Evolutionary conservation across 2,329 filamentous ascomycete species (phyloP).

Genomic region (Trichophyton simii): DNA sequence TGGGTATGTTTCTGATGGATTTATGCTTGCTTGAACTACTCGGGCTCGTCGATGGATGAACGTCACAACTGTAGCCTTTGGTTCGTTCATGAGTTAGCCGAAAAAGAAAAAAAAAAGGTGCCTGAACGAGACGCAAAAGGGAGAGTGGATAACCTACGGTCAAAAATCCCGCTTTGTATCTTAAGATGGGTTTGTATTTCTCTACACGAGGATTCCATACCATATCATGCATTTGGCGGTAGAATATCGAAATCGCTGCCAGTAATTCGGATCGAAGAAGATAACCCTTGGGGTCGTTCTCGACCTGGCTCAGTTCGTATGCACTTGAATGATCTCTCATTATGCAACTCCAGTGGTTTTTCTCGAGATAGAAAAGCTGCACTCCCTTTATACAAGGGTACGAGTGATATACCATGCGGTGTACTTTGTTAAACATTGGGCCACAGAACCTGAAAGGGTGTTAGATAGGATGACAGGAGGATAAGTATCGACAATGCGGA

Average conservation of each 20-base stretch:
- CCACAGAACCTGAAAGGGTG: constrained; percentile 2
- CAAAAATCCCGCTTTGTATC: constrained; percentile 10
- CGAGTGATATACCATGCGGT: neutral
- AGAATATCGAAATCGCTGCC: constrained; percentile 10
- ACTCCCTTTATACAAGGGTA: neutral
- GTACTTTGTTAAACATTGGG: constrained; percentile 4
- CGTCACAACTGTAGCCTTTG: constrained; percentile 10
- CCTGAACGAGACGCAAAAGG: neutral
- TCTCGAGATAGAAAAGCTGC: neutral
- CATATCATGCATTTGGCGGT: constrained; percentile 11
- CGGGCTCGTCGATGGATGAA: constrained; percentile 7
- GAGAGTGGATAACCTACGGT: constrained; percentile 5
- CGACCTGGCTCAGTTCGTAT: neutral
- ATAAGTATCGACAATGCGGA: too few relatives aligned
- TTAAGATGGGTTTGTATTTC: constrained; percentile 5
- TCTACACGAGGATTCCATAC: constrained; percentile 7
- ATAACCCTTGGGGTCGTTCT: constrained; percentile 6
- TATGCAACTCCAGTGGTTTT: constrained; percentile 10
- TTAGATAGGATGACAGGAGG: neutral
- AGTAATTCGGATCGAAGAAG: constrained; percentile 10
- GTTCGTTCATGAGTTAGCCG: neutral
- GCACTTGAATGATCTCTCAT: constrained; percentile 3
- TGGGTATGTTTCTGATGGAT: constrained; percentile 7
- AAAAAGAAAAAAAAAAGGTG: neutral
- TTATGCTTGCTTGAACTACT: constrained; percentile 9